These are phyloP conservation scores for Mayamaea pseudoterrestris DNA, from an alignment of 108 stramenopile species.

Conservation along the genomic window DNA sequence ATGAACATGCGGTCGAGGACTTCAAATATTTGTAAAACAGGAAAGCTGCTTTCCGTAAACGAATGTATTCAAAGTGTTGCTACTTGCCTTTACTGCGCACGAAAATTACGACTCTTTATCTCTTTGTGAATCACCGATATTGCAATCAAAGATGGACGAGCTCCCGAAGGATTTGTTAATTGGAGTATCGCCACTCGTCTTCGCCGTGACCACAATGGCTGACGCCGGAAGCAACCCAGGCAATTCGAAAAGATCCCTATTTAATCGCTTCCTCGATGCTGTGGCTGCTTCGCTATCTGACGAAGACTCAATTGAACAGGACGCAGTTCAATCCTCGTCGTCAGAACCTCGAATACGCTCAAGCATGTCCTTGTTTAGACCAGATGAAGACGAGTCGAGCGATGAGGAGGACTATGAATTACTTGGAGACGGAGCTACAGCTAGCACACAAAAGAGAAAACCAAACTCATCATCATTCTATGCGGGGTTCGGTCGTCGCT, in stretches of 20 bases:
- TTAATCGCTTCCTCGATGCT: constrained; percentile 43
- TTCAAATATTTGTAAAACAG: no score
- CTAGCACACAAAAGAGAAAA: neutral
- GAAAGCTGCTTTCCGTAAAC: no score
- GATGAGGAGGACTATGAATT: constrained; percentile 2
- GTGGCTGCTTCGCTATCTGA: constrained; percentile 25
- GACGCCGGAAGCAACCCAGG: constrained; percentile 18
- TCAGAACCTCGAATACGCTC: neutral
- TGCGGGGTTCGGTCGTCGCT: constrained; percentile 4
- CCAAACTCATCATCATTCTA: neutral
- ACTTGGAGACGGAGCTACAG: no score
- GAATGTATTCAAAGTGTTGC: no score
- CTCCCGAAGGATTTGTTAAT: constrained; percentile 35
- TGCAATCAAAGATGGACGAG: constrained; percentile 24
- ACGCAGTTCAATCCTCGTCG: neutral
- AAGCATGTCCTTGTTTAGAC: constrained; percentile 13
- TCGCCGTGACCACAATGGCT: no score
- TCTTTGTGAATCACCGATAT: no score
- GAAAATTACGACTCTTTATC: no score
- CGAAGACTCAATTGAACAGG: constrained; percentile 2
- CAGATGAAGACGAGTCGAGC: constrained; percentile 9
- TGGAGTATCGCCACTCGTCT: constrained; percentile 46
- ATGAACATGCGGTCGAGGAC: no score
- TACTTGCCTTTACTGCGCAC: no score
- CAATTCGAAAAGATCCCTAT: constrained; percentile 15